Evolutionary conservation across 345 rosid species (phyloP).

Genomic region (Hibiscus trionum): DNA sequence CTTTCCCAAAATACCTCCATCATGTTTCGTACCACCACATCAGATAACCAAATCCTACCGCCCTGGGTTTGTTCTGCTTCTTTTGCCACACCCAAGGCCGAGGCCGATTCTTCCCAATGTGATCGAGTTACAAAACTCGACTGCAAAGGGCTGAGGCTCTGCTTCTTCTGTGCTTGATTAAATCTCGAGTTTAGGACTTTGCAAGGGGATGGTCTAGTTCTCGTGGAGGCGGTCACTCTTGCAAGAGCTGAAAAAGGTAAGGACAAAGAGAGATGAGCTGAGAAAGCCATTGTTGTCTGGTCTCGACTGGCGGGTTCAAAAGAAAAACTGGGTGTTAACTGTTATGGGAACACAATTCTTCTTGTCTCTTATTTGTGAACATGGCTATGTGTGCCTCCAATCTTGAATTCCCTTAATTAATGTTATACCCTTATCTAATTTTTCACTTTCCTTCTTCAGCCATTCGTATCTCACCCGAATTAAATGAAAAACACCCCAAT

Average conservation of each 20-base stretch:
- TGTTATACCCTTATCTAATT: too few species aligned
- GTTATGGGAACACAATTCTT: too few species aligned
- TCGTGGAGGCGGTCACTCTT: not conserved
- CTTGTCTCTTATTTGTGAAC: too few species aligned
- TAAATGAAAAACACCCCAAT: too few species aligned
- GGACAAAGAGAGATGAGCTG: constrained; percentile 30
- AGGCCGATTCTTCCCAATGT: constrained; percentile 8
- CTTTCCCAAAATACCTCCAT: constrained; percentile 36
- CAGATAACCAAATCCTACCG: constrained; percentile 53
- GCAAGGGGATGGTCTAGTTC: constrained; percentile 1
- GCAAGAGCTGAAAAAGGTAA: constrained; percentile 19
- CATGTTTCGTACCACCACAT: constrained; percentile 59
- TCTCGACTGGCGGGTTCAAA: not conserved
- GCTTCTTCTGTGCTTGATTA: not conserved
- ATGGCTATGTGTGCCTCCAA: too few species aligned
- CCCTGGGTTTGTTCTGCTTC: constrained; percentile 13
- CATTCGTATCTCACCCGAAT: too few species aligned
- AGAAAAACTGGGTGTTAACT: not conserved
- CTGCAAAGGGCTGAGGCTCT: not conserved
- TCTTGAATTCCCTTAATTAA: too few species aligned
- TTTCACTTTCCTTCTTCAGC: too few species aligned
- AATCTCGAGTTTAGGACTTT: constrained; percentile 1
- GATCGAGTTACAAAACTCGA: not conserved
- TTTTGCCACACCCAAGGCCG: too few species aligned
- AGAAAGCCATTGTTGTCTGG: constrained; percentile 37